Evolutionary conservation across 2,329 filamentous ascomycete species (phyloP).

Genomic region (Apiospora pterosperma): DNA sequence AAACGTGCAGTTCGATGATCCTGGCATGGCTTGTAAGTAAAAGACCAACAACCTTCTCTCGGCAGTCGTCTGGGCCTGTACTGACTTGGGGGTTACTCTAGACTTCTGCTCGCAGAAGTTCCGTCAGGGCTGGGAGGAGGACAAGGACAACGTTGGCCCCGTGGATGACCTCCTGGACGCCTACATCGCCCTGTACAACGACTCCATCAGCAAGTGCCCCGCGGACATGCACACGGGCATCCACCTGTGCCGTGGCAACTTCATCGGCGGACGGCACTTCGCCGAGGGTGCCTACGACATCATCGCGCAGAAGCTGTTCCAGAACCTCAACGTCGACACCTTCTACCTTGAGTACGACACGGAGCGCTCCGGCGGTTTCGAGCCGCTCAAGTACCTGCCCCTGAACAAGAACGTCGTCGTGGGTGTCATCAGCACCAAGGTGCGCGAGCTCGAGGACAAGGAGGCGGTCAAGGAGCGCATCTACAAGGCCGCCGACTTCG

Average conservation of each 20-base stretch:
- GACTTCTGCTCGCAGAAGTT: conserved; percentile 74
- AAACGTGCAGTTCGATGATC: conserved; percentile 67
- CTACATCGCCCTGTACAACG: conserved; percentile 76
- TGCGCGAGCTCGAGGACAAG: conserved; percentile 59
- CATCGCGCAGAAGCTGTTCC: conserved; percentile 64
- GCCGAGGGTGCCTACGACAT: conserved; percentile 64
- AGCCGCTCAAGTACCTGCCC: conserved; percentile 59
- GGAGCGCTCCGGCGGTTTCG: conserved; percentile 60
- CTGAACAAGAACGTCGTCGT: conserved; percentile 61
- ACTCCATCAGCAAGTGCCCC: conserved; percentile 60
- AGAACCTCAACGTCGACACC: conserved; percentile 59
- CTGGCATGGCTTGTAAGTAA: conserved; percentile 61
- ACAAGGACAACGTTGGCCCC: conserved; percentile 63
- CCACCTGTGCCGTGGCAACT: conserved; percentile 70
- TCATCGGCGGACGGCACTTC: conserved; percentile 63
- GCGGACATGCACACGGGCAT: conserved; percentile 73
- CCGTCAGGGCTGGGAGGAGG: conserved; percentile 65
- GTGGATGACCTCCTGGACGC: conserved; percentile 70
- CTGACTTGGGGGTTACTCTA: conserved; percentile 22
- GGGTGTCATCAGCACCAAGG: conserved; percentile 62
- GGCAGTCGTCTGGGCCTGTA: not conserved
- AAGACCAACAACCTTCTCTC: not conserved
- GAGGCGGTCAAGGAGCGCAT: conserved; percentile 60
- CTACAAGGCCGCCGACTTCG: conserved; percentile 60
- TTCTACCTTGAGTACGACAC: conserved; percentile 72